Percentiles rank a stretch among this genome's conserved stretches.
Conservation (phyloP, 2,329 filamentous ascomycete species). For the Curvularia spicifera region DNA sequence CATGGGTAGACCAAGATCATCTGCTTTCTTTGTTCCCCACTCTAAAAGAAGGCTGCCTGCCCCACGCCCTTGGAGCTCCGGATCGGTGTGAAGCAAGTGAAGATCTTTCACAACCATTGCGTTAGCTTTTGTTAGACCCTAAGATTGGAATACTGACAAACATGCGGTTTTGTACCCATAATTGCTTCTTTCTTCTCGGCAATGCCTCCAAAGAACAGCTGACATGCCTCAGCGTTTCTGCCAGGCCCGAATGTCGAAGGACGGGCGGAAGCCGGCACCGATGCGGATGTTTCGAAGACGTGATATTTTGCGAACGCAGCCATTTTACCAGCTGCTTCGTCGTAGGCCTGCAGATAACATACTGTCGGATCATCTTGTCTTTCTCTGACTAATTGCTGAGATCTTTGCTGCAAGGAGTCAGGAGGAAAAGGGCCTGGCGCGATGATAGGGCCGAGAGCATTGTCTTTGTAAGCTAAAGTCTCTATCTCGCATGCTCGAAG, state of each 20-base stretch:
- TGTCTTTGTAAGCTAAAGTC: constrained; percentile 27
- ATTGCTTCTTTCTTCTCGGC: constrained; percentile 25
- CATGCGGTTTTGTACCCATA: constrained; percentile 29
- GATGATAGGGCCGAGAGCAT: constrained; percentile 25
- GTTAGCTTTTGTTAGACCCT: not conserved
- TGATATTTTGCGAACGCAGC: constrained; percentile 42
- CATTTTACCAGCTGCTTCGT: constrained; percentile 33
- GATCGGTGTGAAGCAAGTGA: constrained; percentile 38
- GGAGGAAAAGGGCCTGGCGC: constrained; percentile 37
- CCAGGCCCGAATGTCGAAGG: constrained; percentile 25
- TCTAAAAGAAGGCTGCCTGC: constrained; percentile 32
- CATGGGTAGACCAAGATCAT: constrained; percentile 30
- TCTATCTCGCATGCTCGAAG: constrained; percentile 33
- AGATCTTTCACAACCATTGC: constrained; percentile 26
- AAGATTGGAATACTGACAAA: constrained; percentile 28
- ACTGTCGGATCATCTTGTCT: constrained; percentile 23
- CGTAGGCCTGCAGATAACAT: constrained; percentile 32
- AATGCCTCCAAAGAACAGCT: constrained; percentile 32
- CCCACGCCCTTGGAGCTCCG: constrained; percentile 31
- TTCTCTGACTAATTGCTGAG: constrained; percentile 16
- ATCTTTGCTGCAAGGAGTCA: constrained; percentile 16
- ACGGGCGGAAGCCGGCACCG: constrained; percentile 15
- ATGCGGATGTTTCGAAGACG: constrained; percentile 31
- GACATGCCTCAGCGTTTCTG: constrained; percentile 33
- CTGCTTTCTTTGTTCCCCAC: constrained; percentile 32